Evolutionary conservation across 2,329 filamentous ascomycete species (phyloP).

Genomic region (Stachybotrys echinatus): DNA sequence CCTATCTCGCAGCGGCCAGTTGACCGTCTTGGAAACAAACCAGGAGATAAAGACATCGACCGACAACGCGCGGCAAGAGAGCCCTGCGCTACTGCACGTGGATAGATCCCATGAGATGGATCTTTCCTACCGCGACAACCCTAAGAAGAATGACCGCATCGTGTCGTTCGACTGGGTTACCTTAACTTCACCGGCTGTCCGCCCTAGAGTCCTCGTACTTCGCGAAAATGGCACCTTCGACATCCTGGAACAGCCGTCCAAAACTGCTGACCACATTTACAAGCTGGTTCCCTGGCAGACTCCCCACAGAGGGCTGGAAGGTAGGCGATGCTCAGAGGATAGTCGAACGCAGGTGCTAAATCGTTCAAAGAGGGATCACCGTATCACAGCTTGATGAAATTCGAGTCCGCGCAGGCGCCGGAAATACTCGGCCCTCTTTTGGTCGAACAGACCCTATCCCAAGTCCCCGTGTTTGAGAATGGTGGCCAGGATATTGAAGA

Average conservation of each 20-base stretch:
- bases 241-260: slow-evolving; percentile 56
- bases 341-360: too few relatives aligned
- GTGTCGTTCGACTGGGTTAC: slow-evolving; percentile 66
- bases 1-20: slow-evolving; percentile 57
- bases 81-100: slow-evolving; percentile 55
- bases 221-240: slow-evolving; percentile 57
- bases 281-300: slow-evolving; percentile 57
- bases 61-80: slow-evolving; percentile 31
- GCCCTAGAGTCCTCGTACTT: slow-evolving; percentile 54
- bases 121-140: slow-evolving; percentile 46
- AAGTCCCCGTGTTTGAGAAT: slow-evolving; percentile 52
- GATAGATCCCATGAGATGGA: slow-evolving; percentile 58
- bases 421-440: slow-evolving; percentile 50
- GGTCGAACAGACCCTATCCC: slow-evolving; percentile 46
- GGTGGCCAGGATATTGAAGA: slow-evolving; percentile 37
- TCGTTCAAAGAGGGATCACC: slow-evolving; percentile 44
- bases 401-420: slow-evolving; percentile 48
- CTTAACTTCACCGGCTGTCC: slow-evolving; percentile 47
- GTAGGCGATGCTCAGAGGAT: slow-evolving; percentile 20
- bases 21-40: slow-evolving; percentile 55
- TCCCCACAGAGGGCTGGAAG: slow-evolving; percentile 52
- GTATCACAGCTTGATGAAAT: slow-evolving; percentile 53
- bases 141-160: slow-evolving; percentile 52
- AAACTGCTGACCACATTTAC: slow-evolving; percentile 52
- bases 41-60: slow-evolving; percentile 42